Conservation (phyloP, 352 stramenopile genomes). For the Phytophthora litchii region DNA sequence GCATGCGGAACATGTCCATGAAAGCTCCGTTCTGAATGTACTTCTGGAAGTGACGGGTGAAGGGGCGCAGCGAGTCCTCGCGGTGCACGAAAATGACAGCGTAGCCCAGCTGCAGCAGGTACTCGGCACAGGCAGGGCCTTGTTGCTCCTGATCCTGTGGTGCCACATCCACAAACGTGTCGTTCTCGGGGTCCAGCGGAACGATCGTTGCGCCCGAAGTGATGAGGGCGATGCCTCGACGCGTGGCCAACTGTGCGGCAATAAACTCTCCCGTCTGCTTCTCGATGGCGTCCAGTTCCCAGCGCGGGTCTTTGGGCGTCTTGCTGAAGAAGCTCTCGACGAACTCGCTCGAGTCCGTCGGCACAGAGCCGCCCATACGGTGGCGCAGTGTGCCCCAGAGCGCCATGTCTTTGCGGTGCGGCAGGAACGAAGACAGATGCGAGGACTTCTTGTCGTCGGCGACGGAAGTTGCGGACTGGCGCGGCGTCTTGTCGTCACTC, state of each 20-base stretch:
- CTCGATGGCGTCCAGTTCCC: constrained; percentile 51
- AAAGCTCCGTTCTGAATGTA: constrained; percentile 84
- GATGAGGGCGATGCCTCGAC: constrained; percentile 80
- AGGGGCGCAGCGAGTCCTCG: constrained; percentile 78
- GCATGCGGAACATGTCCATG: constrained; percentile 79
- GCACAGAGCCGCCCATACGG: constrained; percentile 62
- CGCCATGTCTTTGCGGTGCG: constrained; percentile 53
- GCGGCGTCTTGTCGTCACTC: constrained; percentile 22
- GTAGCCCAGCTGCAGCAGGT: constrained; percentile 79
- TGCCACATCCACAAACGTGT: constrained; percentile 79
- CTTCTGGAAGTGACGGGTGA: constrained; percentile 85
- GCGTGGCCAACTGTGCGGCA: constrained; percentile 50
- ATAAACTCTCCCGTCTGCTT: constrained; percentile 64
- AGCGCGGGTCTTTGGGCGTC: constrained; percentile 64
- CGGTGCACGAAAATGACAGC: constrained; percentile 85
- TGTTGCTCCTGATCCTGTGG: constrained; percentile 78
- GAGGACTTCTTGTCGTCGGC: constrained; percentile 16
- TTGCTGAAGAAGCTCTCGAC: constrained; percentile 85
- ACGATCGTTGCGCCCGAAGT: constrained; percentile 83
- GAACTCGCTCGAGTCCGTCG: constrained; percentile 73
- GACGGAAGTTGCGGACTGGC: constrained; percentile 27
- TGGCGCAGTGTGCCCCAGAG: constrained; percentile 85
- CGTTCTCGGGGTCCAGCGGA: constrained; percentile 62
- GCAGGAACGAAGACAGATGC: constrained; percentile 19
- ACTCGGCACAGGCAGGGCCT: constrained; percentile 77